Base-by-base conservation (phyloP, 176 grass and related monocot genomes). In the Triticum urartu region DNA sequence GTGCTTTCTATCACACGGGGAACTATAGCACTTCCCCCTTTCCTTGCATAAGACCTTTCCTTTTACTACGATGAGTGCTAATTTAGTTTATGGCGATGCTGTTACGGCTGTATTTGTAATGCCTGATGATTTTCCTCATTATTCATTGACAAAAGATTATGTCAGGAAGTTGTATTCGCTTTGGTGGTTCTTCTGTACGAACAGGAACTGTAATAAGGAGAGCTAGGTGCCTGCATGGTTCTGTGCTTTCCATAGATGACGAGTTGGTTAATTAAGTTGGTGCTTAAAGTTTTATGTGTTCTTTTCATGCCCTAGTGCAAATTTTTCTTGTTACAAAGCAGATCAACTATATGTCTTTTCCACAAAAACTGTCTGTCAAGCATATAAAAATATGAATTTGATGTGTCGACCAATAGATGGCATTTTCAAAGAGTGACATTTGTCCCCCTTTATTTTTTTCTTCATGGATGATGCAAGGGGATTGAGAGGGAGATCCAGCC, bases 401-500 rank as follows among this genome's bases (percentile, higher is more conserved):
- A 72, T 2, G 14, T 18, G 43, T 24, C 6, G 70, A 81, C 34
- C 36, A 86, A 43, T 48, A 54, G 15, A 73, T 2, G 8, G 56
- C 34, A 42, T 59, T 75, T 86, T 48, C 56, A 74, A 79, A 61
- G 43, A 80, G 35, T 39, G 67, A 32, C 43, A 52, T 68, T 64
- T 56, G 59, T 2, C 45, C 45, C 64, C 24, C 13, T 75, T 17
- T 24, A 50, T 1, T 62, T 91, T 68, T 91, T 80, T 84, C 86
- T 85, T 42, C 4, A 63, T 3, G 61, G 76, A 45, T 77, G 78
- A 86, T 90, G 85, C 75, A 71, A 92, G 71, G 77, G 83, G 76
- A 52, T 88, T 86, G 88, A 80, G 80, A 81, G 79, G 2, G 82
- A 88, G 89, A 75, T 75, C 40, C 50, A 50, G 72, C 24, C 72